Base-by-base conservation (phyloP, 2,329 filamentous ascomycete genomes). In the Claviceps purpurea region DNA sequence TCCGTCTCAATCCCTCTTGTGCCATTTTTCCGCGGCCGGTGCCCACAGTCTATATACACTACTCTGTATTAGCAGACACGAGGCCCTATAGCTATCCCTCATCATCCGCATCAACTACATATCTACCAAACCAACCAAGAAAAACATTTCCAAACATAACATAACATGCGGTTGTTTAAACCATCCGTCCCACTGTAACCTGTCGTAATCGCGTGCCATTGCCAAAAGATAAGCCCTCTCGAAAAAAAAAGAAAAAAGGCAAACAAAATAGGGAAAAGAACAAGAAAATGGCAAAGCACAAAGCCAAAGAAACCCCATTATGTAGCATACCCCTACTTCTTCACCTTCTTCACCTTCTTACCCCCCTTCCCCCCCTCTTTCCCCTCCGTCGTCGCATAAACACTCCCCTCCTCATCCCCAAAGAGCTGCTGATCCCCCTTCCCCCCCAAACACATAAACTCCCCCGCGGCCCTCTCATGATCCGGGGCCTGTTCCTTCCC, bases 361-460 rank as follows among this genome's bases (percentile, higher is more conserved):
- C 65, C 67, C 24, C 56, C 53, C 50, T 65, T 68, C 13, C 50
- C 53, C 41, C 56, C 55, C 26, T 59, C 59, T 11, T 69, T 66
- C 16, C 57, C 61, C 48, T 50, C 65, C 13, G 72, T 65, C 49
- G 51, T 65, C 13, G 72, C 65, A 59, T 80, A 81, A 53, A 74
- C 69, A 60, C 74, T 78, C 40, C 62, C 66, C 24, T 64, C 65
- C 50, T 87, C 84, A 49, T 87, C 73, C 10, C 77, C 79, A 64
- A 83, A 96, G 14, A 96, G 73, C 44, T 77, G 73, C 66, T 89
- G 81, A 61, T 97, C 91, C 5, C 89, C 91, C 61, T 86, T 87
- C 16, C 89, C 89, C 41, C 91, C 91, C 73, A 94, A 77, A 56
- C 84, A 79, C 66, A 89, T 84, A 59, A 96, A 97, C 60, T 93